A percentile compares a stretch with the other conserved stretches of the same genome.
phyloP scores from a whole-genome alignment of 1,139 yeast species.

The Debaryomyces fabryi region DNA sequence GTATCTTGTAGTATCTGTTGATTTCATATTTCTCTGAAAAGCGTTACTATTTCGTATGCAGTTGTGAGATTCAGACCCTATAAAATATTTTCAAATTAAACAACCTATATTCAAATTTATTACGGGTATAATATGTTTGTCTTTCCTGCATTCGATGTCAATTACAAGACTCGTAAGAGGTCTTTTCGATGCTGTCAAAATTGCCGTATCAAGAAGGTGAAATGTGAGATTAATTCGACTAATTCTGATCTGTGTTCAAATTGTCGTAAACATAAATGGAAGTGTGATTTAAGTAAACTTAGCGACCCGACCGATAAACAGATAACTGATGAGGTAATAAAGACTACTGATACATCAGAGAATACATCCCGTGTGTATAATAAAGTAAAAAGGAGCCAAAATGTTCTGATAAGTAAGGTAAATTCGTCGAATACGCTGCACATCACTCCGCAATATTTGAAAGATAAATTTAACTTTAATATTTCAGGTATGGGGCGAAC shows the following conservation, averaged over 20 bases:
- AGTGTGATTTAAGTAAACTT: constrained; percentile 15
- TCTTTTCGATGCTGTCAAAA: constrained; percentile 56
- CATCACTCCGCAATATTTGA: constrained; percentile 28
- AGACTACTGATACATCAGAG: neutral
- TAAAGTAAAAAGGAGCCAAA: neutral
- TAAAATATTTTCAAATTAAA: neutral
- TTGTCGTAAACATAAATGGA: constrained; percentile 24
- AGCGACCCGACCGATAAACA: neutral
- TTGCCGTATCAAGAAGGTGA: constrained; percentile 48
- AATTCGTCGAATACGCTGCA: neutral
- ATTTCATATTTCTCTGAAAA: neutral
- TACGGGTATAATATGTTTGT: neutral
- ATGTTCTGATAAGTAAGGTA: neutral
- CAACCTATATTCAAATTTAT: neutral
- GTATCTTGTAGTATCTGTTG: neutral
- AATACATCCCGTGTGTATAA: neutral
- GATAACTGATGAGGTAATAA: neutral
- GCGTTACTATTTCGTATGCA: neutral
- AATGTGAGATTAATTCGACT: constrained; percentile 37
- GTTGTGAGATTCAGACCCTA: neutral
- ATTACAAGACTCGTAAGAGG: constrained; percentile 54
- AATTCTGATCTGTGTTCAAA: constrained; percentile 47
- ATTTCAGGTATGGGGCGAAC: constrained; percentile 23
- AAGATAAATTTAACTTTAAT: constrained; percentile 29
- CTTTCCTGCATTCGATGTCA: constrained; percentile 49